These are phyloP conservation scores for Luzula sylvatica DNA, from an alignment of 176 grass and related monocot genomes.

Conservation along the genomic window DNA sequence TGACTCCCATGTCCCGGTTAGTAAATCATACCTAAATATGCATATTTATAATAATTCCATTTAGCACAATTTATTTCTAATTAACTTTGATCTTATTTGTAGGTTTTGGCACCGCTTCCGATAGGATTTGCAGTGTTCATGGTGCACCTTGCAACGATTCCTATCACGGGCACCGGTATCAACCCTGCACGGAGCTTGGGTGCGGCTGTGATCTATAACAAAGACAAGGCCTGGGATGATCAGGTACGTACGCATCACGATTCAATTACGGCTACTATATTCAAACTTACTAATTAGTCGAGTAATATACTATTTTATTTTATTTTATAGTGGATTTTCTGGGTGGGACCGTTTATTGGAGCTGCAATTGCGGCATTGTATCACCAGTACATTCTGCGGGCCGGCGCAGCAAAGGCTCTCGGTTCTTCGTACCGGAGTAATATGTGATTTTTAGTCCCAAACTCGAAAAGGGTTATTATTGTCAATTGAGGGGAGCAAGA, in stretches of 20 bases:
- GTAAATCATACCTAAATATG: neutral
- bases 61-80: neutral
- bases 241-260: slow-evolving; percentile 35
- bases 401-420: slow-evolving; percentile 30
- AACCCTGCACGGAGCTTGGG: slow-evolving; percentile 88
- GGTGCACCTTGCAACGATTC: slow-evolving; percentile 90
- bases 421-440: slow-evolving; percentile 53
- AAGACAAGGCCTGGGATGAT: slow-evolving; percentile 80
- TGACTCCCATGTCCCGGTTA: slow-evolving; percentile 44
- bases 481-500: neutral
- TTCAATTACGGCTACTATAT: neutral
- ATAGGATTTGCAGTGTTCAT: slow-evolving; percentile 98
- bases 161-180: slow-evolving; percentile 89
- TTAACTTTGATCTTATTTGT: neutral
- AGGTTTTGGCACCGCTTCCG: slow-evolving; percentile 92
- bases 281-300: no score
- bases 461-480: neutral
- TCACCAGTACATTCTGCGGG: slow-evolving; percentile 62
- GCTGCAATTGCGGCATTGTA: slow-evolving; percentile 51
- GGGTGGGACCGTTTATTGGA: slow-evolving; percentile 55
- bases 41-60: no score
- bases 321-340: slow-evolving; percentile 62
- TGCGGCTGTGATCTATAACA: slow-evolving; percentile 84
- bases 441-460: slow-evolving; percentile 17
- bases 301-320: no score